Conservation (phyloP, 1,284 basidiomycete species). For the Irpex rosettiformis region DNA sequence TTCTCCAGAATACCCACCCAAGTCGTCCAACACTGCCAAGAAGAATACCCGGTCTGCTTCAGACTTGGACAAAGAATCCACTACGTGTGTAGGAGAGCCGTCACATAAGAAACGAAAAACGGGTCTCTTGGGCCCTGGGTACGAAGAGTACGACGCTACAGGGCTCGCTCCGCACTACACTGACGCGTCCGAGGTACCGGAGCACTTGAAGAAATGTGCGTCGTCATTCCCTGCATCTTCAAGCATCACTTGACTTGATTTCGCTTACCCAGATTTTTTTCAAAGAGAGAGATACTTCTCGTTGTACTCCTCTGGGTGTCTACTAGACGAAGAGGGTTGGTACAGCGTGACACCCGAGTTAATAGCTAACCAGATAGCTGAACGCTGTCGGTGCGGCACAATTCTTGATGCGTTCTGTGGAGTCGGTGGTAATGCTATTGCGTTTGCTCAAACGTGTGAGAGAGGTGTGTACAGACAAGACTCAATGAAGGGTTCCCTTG, state of each 20-base stretch:
- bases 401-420: slow-evolving; percentile 96
- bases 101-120: slow-evolving; percentile 33
- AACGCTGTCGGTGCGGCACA: slow-evolving; percentile 82
- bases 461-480: slow-evolving; percentile 52
- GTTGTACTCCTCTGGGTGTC: slow-evolving; percentile 72
- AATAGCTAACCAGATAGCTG: slow-evolving; percentile 89
- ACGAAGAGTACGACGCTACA: slow-evolving; percentile 60
- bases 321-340: slow-evolving; percentile 91
- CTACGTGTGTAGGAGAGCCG: slow-evolving; percentile 3
- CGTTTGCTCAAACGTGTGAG: slow-evolving; percentile 94
- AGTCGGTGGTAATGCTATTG: slow-evolving; percentile 96
- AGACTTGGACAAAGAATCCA: not conserved
- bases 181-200: slow-evolving; percentile 62
- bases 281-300: slow-evolving; percentile 84
- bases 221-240: slow-evolving; percentile 12
- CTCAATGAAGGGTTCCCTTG: not conserved
- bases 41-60: not conserved
- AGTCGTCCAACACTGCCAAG: slow-evolving; percentile 1
- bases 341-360: slow-evolving; percentile 94
- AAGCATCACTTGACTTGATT: not conserved
- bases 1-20: not conserved
- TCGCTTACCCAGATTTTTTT: slow-evolving; percentile 62
- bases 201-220: slow-evolving; percentile 80
- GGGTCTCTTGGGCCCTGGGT: slow-evolving; percentile 27
- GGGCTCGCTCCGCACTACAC: slow-evolving; percentile 71